A percentile compares a stretch with the other conserved stretches of the same genome.
Conservation (phyloP, 306 rosid genomes). For the Albizia julibrissin region DNA sequence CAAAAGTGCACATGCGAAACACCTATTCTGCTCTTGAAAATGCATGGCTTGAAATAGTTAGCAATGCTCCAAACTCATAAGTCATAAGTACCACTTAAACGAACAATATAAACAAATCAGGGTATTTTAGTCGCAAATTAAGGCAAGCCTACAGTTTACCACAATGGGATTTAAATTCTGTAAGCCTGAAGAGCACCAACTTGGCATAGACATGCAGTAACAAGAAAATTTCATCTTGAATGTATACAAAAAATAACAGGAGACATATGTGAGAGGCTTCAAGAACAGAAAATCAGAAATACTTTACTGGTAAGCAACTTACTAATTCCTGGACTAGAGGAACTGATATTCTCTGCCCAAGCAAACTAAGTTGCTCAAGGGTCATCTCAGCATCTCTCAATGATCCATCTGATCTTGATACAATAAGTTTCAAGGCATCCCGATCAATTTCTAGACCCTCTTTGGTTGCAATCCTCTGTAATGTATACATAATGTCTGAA, state of each 20-base stretch:
- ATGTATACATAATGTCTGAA: slow-evolving; percentile 74
- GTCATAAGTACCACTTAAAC: background rate
- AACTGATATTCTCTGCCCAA: slow-evolving; percentile 90
- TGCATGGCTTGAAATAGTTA: background rate
- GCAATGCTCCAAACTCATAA: background rate
- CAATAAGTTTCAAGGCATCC: slow-evolving; percentile 95
- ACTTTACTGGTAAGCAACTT: slow-evolving; percentile 31
- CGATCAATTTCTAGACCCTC: slow-evolving; percentile 88
- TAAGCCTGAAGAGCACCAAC: background rate
- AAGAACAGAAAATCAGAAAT: slow-evolving; percentile 3
- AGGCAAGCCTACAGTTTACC: no score
- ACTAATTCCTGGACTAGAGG: slow-evolving; percentile 97
- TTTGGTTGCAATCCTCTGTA: slow-evolving; percentile 79
- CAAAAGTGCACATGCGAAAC: background rate
- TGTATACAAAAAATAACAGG: background rate
- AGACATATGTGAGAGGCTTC: slow-evolving; percentile 5
- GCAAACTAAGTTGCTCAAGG: slow-evolving; percentile 95
- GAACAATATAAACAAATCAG: background rate
- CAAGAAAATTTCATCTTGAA: background rate
- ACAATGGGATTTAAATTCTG: background rate
- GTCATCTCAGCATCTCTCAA: slow-evolving; percentile 99
- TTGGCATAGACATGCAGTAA: background rate
- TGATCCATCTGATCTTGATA: slow-evolving; percentile 95
- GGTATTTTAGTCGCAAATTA: background rate
- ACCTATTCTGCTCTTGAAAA: background rate